Conservation (phyloP, 495 filamentous ascomycete species). For the Aspergillus bertholletiae region DNA sequence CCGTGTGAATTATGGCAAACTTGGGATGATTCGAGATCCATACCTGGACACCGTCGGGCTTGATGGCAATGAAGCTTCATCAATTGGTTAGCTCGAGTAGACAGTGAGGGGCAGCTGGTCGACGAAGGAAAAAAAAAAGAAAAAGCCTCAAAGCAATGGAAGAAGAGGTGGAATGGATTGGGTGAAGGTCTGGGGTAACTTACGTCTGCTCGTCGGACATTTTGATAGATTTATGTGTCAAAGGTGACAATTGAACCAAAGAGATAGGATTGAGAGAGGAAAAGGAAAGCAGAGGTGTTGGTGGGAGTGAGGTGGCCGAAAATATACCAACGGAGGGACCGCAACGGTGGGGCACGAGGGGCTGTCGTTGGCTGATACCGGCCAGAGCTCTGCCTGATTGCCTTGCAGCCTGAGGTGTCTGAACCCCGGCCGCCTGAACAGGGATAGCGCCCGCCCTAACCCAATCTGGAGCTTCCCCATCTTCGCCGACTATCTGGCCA, state of each 20-base stretch:
- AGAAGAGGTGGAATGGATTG: slow-evolving; percentile 1
- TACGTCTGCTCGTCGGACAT: slow-evolving; percentile 94
- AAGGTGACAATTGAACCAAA: slow-evolving; percentile 24
- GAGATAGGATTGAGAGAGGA: slow-evolving; percentile 27
- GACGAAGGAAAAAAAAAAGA: slow-evolving; percentile 6
- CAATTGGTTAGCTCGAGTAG: slow-evolving; percentile 45
- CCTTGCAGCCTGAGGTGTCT: slow-evolving; percentile 24
- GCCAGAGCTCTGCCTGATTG: slow-evolving; percentile 8
- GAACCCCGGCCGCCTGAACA: slow-evolving; percentile 18
- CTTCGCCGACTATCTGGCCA: slow-evolving; percentile 34
- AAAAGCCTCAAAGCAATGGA: slow-evolving; percentile 1
- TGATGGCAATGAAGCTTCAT: slow-evolving; percentile 94
- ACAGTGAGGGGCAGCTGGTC: slow-evolving; percentile 21
- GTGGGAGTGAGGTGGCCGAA: slow-evolving; percentile 28
- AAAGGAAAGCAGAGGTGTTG: slow-evolving; percentile 4
- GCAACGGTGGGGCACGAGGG: slow-evolving; percentile 23
- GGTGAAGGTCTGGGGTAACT: slow-evolving; percentile 34
- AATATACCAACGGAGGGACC: slow-evolving; percentile 21
- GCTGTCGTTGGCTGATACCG: background rate
- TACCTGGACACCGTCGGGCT: slow-evolving; percentile 99
- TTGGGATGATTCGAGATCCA: slow-evolving; percentile 16
- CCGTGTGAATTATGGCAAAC: background rate
- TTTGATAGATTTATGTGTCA: slow-evolving; percentile 45
- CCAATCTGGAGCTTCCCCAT: slow-evolving; percentile 21
- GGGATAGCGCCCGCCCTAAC: slow-evolving; percentile 17